phyloP scores from a whole-genome alignment of 2,329 filamentous ascomycete species.

The Aspergillus alliaceus region DNA sequence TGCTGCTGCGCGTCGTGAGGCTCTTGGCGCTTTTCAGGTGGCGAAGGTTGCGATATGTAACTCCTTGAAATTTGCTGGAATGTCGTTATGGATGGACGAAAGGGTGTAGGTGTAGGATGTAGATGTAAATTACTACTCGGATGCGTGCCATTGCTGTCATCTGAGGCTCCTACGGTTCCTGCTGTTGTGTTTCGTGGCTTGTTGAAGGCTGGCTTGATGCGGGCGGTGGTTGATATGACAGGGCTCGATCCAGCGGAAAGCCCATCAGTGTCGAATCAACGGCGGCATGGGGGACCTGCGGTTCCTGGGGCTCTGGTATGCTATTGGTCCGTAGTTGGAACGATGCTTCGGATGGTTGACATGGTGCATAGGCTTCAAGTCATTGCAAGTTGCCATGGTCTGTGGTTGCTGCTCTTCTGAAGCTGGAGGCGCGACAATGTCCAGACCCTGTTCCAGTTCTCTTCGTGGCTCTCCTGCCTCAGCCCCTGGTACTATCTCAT shows the following conservation, averaged over 20 bases:
- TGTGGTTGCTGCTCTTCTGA: background rate
- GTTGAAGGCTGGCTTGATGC: background rate
- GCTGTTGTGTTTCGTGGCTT: background rate
- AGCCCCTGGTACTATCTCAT: background rate
- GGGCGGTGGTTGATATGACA: background rate
- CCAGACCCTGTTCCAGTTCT: background rate
- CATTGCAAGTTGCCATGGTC: background rate
- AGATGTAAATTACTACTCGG: background rate
- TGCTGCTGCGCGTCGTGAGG: background rate
- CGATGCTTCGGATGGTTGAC: background rate
- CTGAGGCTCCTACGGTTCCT: background rate
- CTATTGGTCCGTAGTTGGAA: background rate
- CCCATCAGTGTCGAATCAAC: background rate
- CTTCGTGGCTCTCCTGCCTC: background rate
- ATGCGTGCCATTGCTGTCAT: background rate
- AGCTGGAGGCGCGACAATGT: background rate
- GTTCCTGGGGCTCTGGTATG: background rate
- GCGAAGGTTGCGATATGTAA: background rate
- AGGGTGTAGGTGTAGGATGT: background rate
- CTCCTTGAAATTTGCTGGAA: background rate
- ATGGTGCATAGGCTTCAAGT: background rate
- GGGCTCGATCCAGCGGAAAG: background rate
- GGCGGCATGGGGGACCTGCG: background rate
- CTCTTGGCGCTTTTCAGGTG: background rate
- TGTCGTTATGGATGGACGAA: background rate